A percentile compares a stretch with the other conserved stretches of the same genome.
Evolutionary conservation across 371 early-diverging fungal genomes (phyloP).

Genomic region (Apophysomyces elegans): DNA sequence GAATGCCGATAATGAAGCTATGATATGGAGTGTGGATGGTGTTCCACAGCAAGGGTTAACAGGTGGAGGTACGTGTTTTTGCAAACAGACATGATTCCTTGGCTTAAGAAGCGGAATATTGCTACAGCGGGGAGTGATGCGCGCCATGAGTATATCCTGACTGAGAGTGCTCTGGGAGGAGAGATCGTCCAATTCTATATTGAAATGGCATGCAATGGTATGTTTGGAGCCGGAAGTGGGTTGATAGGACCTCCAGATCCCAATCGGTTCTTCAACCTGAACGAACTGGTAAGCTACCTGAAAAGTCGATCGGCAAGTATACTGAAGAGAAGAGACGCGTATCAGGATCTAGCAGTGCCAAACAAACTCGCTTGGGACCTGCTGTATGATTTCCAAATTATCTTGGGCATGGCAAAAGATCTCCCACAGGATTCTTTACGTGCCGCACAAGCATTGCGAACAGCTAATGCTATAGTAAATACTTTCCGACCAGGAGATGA

Average conservation of each 20-base stretch:
- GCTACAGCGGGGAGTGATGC: constrained; percentile 56
- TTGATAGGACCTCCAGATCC: constrained; percentile 70
- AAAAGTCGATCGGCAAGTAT: background rate
- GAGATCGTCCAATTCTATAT: constrained; percentile 78
- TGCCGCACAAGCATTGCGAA: constrained; percentile 79
- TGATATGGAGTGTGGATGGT: constrained; percentile 88
- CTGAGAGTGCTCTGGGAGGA: constrained; percentile 63
- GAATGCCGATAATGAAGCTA: constrained; percentile 85
- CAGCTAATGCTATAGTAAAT: constrained; percentile 87
- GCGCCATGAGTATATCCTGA: constrained; percentile 75
- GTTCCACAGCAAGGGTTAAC: constrained; percentile 86
- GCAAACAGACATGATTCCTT: background rate
- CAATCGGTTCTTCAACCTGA: constrained; percentile 56
- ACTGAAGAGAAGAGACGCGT: background rate
- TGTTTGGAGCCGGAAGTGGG: constrained; percentile 78
- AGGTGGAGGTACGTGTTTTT: constrained; percentile 62
- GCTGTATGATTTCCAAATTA: constrained; percentile 77
- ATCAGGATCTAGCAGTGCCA: constrained; percentile 68
- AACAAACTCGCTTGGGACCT: constrained; percentile 75
- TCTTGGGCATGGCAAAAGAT: constrained; percentile 79
- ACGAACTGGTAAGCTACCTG: constrained; percentile 31
- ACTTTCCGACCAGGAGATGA: constrained; percentile 58
- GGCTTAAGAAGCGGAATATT: background rate
- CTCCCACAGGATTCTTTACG: constrained; percentile 73
- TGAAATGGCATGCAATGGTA: constrained; percentile 90